phyloP scores from a whole-genome alignment of 1,284 basidiomycete genomes.

The Leccinum glutinopallens region DNA sequence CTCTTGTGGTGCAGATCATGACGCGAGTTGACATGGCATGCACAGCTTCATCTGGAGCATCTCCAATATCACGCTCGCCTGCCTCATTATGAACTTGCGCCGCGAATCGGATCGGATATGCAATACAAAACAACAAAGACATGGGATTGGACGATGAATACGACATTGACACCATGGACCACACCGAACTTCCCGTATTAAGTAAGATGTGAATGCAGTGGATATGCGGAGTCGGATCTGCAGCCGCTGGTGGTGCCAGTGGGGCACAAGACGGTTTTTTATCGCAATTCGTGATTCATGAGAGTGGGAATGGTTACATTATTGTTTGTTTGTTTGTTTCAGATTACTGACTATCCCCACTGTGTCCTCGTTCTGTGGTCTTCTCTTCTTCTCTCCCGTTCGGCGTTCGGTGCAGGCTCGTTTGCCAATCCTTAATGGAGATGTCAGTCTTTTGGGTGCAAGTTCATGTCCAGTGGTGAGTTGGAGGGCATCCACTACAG shows the following conservation, averaged over 20 bases:
- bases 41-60: conserved; percentile 44
- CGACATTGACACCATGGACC: background rate
- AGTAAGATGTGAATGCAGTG: conserved; percentile 2
- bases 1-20: background rate
- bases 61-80: conserved; percentile 40
- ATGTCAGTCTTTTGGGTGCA: background rate
- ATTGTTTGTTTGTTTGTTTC: background rate
- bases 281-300: background rate
- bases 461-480: no score
- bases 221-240: background rate
- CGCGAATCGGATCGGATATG: no score
- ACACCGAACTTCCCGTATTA: conserved; percentile 15
- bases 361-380: background rate
- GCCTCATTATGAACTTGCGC: conserved; percentile 30
- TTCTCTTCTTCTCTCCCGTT: background rate
- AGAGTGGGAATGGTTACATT: background rate
- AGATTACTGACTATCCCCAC: background rate
- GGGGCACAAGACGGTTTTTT: background rate
- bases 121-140: background rate
- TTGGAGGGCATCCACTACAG: no score
- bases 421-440: background rate
- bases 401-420: background rate
- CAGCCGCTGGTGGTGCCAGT: background rate
- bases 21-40: background rate
- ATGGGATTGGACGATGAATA: background rate